Conservation (phyloP, 352 stramenopile species). For the Plasmopara viticola region DNA sequence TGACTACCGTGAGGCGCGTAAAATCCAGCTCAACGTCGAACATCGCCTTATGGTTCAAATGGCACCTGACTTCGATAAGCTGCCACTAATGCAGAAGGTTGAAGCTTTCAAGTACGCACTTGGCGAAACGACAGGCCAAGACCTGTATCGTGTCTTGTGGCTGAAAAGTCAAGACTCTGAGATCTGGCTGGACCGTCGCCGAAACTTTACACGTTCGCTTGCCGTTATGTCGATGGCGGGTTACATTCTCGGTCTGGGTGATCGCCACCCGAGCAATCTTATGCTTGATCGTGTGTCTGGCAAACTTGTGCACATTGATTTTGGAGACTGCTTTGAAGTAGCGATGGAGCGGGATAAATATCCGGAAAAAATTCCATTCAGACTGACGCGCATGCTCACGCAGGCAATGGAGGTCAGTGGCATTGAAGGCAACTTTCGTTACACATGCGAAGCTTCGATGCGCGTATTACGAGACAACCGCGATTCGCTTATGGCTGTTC, state of each 20-base stretch:
- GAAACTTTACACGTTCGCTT: conserved; percentile 97
- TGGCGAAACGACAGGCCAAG: conserved; percentile 92
- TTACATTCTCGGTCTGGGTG: conserved; percentile 99
- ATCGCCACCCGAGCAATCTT: conserved; percentile 99
- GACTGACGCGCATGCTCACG: conserved; percentile 98
- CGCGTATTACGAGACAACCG: conserved; percentile 96
- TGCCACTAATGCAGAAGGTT: conserved; percentile 99
- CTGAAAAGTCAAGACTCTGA: conserved; percentile 99
- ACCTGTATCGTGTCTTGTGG: conserved; percentile 99
- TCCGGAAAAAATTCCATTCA: conserved; percentile 99
- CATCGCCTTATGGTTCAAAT: conserved; percentile 96
- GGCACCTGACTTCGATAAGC: conserved; percentile 96
- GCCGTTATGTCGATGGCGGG: conserved; percentile 99
- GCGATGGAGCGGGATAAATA: conserved; percentile 99
- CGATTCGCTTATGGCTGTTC: conserved; percentile 98
- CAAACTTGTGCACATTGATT: conserved; percentile 99
- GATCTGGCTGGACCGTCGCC: conserved; percentile 97
- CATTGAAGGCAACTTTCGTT: conserved; percentile 99
- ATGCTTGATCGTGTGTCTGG: conserved; percentile 99
- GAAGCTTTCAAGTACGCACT: conserved; percentile 96
- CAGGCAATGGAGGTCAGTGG: conserved; percentile 99
- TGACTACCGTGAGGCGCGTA: conserved; percentile 91
- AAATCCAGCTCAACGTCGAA: conserved; percentile 95
- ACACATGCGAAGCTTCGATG: conserved; percentile 98
- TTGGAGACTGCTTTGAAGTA: conserved; percentile 98